phyloP scores from a whole-genome alignment of 179 eudicot genomes.

The Sideroxylon spinosum region DNA sequence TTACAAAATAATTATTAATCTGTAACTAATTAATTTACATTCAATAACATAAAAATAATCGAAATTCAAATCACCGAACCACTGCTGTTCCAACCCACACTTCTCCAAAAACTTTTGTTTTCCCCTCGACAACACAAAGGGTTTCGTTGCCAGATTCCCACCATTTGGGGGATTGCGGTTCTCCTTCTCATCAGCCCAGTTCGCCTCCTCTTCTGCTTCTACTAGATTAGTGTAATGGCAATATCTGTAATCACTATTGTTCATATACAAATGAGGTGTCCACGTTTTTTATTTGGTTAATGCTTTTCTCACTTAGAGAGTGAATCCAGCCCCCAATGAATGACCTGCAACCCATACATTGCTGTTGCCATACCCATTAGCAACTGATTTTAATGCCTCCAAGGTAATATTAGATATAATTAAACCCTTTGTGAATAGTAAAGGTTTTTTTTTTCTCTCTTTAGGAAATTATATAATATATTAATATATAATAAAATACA shows the following conservation, averaged over 20 bases:
- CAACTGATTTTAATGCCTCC: conserved; percentile 53
- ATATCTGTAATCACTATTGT: conserved; percentile 86
- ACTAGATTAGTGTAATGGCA: conserved; percentile 67
- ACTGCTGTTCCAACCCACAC: conserved; percentile 90
- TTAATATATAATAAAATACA: no score
- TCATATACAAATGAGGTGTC: conserved; percentile 85
- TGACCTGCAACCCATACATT: conserved; percentile 83
- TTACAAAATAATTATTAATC: no score
- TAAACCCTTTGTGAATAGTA: no score
- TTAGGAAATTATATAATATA: no score
- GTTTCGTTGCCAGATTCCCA: conserved; percentile 52
- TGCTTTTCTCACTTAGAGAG: conserved; percentile 84
- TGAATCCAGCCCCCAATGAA: conserved; percentile 91
- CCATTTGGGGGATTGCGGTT: no score
- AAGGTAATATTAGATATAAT: conserved; percentile 65
- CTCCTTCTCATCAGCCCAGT: conserved; percentile 25
- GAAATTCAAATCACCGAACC: conserved; percentile 97
- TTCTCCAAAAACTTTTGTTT: conserved; percentile 91
- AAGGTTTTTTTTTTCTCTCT: no score
- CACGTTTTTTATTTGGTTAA: conserved; percentile 80
- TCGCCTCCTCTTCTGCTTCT: conserved; percentile 17
- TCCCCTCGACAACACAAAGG: conserved; percentile 76
- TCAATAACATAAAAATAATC: no score
- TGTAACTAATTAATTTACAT: no score
- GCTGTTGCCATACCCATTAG: conserved; percentile 60